Percentiles rank a stretch among this genome's conserved stretches.
Evolutionary conservation across 768 basidiomycete species (phyloP).

Genomic region (Tricholoma sp.): DNA sequence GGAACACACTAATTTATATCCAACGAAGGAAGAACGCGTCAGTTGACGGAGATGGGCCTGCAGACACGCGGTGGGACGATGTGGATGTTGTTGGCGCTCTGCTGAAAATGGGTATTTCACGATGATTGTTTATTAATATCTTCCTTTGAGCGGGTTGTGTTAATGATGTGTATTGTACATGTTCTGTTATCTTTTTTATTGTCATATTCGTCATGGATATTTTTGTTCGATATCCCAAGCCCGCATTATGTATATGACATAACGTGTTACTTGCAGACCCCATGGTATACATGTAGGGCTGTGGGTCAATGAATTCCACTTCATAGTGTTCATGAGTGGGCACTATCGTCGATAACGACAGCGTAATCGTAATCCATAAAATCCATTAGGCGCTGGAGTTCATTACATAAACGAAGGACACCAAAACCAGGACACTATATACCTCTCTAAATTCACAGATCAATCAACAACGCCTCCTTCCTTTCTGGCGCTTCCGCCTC

Average conservation of each 20-base stretch:
- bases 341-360: no score
- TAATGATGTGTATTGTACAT: constrained; percentile 11
- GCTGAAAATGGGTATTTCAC: constrained; percentile 81
- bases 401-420: no score
- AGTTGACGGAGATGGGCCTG: constrained; percentile 32
- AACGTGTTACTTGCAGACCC: no score
- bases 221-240: neutral
- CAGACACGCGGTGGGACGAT: constrained; percentile 68
- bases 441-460: constrained; percentile 28
- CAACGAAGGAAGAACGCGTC: constrained; percentile 62
- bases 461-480: constrained; percentile 57
- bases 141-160: neutral
- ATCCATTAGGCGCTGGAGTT: neutral
- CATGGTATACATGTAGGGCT: no score
- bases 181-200: constrained; percentile 3
- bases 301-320: no score
- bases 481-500: constrained; percentile 52
- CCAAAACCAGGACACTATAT: neutral
- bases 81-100: constrained; percentile 86
- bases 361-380: no score
- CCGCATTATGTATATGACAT: no score
- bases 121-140: constrained; percentile 29
- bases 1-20: constrained; percentile 83
- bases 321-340: no score
- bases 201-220: neutral